Conservation (phyloP, 148 eudicot genomes). For the Amaranthus cruentus region DNA sequence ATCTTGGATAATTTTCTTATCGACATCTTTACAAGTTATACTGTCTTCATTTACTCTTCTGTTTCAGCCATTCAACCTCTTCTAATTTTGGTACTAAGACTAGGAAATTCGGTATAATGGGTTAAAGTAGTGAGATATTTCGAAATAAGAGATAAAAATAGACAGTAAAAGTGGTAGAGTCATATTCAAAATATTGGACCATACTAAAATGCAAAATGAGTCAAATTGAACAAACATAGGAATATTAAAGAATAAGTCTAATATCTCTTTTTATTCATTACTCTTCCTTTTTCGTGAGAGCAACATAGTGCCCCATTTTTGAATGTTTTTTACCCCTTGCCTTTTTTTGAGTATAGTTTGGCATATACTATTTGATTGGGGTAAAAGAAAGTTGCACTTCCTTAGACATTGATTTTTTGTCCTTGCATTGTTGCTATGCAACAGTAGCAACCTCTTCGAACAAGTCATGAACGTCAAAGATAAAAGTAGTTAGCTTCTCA, state of each 20-base stretch:
- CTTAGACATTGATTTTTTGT: background rate
- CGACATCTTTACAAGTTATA: slow-evolving; percentile 22
- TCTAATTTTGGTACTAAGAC: no score
- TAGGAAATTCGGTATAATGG: no score
- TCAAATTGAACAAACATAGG: no score
- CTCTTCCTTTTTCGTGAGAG: background rate
- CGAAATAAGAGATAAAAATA: no score
- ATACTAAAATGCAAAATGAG: no score
- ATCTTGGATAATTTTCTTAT: slow-evolving; percentile 15
- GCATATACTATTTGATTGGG: background rate
- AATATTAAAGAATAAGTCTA: slow-evolving; percentile 6
- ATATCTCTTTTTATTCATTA: background rate
- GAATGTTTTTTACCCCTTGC: background rate
- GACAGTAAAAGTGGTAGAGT: no score
- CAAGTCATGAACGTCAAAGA: slow-evolving; percentile 22
- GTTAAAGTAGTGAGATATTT: no score
- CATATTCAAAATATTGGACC: no score
- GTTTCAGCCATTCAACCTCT: no score
- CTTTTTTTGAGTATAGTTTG: background rate
- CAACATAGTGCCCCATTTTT: background rate
- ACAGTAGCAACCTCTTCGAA: slow-evolving; percentile 21
- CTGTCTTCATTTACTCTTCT: background rate
- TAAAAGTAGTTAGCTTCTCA: slow-evolving; percentile 17
- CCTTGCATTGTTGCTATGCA: background rate
- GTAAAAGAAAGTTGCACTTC: slow-evolving; percentile 19